Percentiles rank a stretch among this genome's conserved stretches.
These are phyloP conservation scores for Capsella rubella DNA, from an alignment of 441 rosid species.

Conservation along the genomic window DNA sequence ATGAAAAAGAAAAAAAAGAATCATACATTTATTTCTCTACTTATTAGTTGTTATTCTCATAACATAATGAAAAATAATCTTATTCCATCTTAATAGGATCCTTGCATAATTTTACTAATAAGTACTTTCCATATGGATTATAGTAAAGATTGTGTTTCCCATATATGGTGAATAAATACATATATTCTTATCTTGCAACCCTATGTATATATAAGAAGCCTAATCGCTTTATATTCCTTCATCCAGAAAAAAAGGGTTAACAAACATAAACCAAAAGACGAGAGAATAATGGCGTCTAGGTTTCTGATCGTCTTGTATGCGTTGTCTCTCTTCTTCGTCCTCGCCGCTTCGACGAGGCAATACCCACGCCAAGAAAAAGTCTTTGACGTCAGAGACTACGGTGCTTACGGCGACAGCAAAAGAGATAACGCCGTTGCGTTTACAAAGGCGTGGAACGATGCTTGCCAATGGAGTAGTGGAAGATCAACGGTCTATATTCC, in stretches of 20 bases:
- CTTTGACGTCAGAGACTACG: constrained; percentile 43
- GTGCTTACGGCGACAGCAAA: constrained; percentile 37
- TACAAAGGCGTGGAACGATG: constrained; percentile 56
- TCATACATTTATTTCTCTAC: neutral
- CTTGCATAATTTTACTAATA: neutral
- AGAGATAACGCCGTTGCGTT: constrained; percentile 40
- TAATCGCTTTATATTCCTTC: constrained; percentile 18
- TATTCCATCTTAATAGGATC: constrained; percentile 26
- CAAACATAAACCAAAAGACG: neutral
- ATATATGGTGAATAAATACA: constrained; percentile 1
- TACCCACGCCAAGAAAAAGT: neutral
- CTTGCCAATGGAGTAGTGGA: constrained; percentile 51
- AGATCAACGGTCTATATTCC: constrained; percentile 51
- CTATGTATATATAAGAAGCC: constrained; percentile 31
- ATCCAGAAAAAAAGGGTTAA: neutral
- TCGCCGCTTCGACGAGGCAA: constrained; percentile 6
- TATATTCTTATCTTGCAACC: constrained; percentile 1
- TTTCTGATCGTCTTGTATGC: constrained; percentile 5
- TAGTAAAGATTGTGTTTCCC: constrained; percentile 17
- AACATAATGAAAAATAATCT: constrained; percentile 2
- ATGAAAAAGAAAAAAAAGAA: neutral
- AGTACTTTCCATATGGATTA: constrained; percentile 1
- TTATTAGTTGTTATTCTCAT: neutral
- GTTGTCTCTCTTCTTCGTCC: constrained; percentile 28
- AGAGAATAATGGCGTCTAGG: constrained; percentile 37